Base-by-base conservation (phyloP, 2,329 filamentous ascomycete species). In the Cryphonectria nitschkei region DNA sequence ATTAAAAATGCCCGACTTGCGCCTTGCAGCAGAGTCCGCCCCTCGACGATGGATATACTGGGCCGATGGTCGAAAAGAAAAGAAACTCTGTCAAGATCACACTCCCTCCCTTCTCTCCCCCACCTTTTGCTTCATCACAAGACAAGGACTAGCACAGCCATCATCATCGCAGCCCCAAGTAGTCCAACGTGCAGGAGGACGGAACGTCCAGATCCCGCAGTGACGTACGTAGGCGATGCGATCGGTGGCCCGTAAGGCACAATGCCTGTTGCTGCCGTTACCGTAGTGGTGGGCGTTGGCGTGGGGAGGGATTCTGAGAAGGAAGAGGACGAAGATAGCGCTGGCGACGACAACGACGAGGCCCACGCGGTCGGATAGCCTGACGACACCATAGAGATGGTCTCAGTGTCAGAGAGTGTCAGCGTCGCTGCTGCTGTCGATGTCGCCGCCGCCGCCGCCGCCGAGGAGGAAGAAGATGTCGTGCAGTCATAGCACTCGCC, bases 401-500 rank as follows among this genome's bases (percentile, higher is more conserved):
- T 63, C 46, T 72, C 62, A 29, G 67, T 46, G 54, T 68, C 69
- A 37, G 67, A 65, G 50, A 43, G 58, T 39, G 43, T 61, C 26
- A 68, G 41, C n/a, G 66, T 68, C 37, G 65, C 69, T 6, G 68
- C 67, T 26, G 66, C 41, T 9, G 54, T 50, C 8, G 26, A 43
- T 37, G 37, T 37, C 22, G 60, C 29, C 8, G 26, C 52, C 22
- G 60, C 29, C 22, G 60, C 34, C 7, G 61, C n/a, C n/a, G 70
- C 16, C 46, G 46, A 50, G 46, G 46, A n/a, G 19, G 19, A 50
- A 22, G 43, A 50, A 3, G 68, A 76, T 1, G 75, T 73, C 7
- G 52, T 70, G 68, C 77, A 78, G 16, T 70, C 74, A 26, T 75
- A 70, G 72, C 77, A 78, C 3, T 72, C 68, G n/a, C 68, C 71